phyloP scores from a whole-genome alignment of 106 monocot genomes.

The Platanthera zijinensis region DNA sequence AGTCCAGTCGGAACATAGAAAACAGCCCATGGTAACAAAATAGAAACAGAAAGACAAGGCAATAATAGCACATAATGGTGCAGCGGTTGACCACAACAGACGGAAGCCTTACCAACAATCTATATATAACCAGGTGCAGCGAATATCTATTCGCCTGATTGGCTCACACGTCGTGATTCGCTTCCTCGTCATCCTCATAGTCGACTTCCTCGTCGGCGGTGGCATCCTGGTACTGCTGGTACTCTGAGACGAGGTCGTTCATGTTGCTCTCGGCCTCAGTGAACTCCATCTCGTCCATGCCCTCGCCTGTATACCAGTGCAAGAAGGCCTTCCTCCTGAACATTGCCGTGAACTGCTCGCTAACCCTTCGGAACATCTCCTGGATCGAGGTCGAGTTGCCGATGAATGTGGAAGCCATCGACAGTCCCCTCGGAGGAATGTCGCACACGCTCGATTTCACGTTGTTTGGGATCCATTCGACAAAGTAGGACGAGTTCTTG shows the following conservation, averaged over 20 bases:
- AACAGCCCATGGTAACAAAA: too few relatives aligned
- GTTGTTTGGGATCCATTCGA: constrained; percentile 77
- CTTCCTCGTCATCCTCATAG: neutral
- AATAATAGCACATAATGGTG: too few relatives aligned
- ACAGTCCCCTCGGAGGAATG: constrained; percentile 28
- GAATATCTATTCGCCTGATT: neutral
- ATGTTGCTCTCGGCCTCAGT: constrained; percentile 23
- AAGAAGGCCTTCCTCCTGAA: constrained; percentile 49
- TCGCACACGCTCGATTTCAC: constrained; percentile 67
- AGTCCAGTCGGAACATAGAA: too few relatives aligned
- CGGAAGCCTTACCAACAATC: too few relatives aligned
- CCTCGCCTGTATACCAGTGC: constrained; percentile 52
- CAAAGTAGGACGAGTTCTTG: constrained; percentile 78
- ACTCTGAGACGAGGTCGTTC: constrained; percentile 11
- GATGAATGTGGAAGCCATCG: constrained; percentile 10
- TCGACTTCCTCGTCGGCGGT: neutral
- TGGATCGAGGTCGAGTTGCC: constrained; percentile 15
- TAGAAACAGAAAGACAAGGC: too few relatives aligned
- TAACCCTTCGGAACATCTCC: constrained; percentile 16
- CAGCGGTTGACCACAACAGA: too few relatives aligned
- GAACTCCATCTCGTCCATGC: constrained; percentile 58
- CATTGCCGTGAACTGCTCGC: constrained; percentile 16
- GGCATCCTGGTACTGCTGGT: constrained; percentile 8
- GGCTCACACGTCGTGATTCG: neutral
- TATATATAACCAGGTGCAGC: too few relatives aligned